A percentile compares a stretch with the other conserved stretches of the same genome.
Evolutionary conservation across 768 basidiomycete species (phyloP).

Genomic region (Cytidiella melzeri): DNA sequence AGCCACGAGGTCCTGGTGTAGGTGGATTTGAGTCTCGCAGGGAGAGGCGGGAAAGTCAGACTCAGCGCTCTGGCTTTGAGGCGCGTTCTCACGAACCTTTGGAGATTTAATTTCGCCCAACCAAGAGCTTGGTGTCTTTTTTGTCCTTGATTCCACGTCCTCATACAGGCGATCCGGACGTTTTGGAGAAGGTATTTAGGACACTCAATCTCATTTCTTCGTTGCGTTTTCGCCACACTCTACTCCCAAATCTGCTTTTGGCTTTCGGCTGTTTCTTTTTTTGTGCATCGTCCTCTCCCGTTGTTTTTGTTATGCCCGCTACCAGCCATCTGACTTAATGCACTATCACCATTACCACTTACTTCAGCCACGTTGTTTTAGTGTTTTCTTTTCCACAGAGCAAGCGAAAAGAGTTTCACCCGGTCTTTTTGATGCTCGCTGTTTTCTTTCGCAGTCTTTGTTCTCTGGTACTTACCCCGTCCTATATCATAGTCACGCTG

Average conservation of each 20-base stretch:
- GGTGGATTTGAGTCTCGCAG: constrained; percentile 66
- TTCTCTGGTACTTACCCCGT: constrained; percentile 12
- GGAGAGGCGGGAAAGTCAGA: constrained; percentile 45
- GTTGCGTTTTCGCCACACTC: background rate
- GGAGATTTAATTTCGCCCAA: constrained; percentile 51
- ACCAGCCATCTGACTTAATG: background rate
- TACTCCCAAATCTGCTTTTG: too few relatives aligned
- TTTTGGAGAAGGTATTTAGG: background rate
- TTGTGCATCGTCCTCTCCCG: constrained; percentile 7
- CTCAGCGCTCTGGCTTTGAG: constrained; percentile 65
- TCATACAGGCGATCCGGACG: constrained; percentile 8
- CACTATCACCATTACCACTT: constrained; percentile 9
- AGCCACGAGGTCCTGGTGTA: constrained; percentile 78
- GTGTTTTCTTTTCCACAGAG: constrained; percentile 18
- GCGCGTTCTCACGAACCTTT: constrained; percentile 81
- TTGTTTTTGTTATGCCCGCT: constrained; percentile 1
- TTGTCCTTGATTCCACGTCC: constrained; percentile 1
- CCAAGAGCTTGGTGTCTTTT: background rate
- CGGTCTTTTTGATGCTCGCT: constrained; percentile 11
- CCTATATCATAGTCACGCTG: constrained; percentile 21
- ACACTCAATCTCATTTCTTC: too few relatives aligned
- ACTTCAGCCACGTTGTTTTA: constrained; percentile 13
- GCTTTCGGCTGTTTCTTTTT: background rate
- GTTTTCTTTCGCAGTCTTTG: constrained; percentile 13
- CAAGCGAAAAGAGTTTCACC: constrained; percentile 17